These are phyloP conservation scores for Nannochloropsis gaditana DNA, from an alignment of 108 stramenopile genomes.

Conservation along the genomic window DNA sequence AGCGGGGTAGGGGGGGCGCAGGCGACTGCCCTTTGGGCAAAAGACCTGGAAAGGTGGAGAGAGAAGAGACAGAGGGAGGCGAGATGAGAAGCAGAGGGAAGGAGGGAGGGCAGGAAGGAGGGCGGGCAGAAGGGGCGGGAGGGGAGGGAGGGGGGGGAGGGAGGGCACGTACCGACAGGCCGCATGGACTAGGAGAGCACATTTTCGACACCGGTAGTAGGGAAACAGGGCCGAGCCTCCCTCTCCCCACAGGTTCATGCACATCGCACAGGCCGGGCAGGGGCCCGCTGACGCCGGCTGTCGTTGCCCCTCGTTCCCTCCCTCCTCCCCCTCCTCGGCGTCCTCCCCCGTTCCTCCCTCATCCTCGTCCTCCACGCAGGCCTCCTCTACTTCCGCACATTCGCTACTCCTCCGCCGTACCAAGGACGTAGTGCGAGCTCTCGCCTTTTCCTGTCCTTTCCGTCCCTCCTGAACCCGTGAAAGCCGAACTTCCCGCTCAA, in stretches of 20 bases:
- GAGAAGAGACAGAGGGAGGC: neutral
- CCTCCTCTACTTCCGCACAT: neutral
- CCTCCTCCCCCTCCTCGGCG: neutral
- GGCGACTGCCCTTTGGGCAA: neutral
- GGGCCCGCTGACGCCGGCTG: too few species aligned
- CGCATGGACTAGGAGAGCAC: neutral
- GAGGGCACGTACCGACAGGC: neutral
- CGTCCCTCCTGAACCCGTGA: neutral
- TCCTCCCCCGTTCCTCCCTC: neutral
- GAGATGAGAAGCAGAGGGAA: neutral
- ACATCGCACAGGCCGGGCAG: neutral
- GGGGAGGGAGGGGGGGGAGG: neutral
- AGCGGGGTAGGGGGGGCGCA: neutral
- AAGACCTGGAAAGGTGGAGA: neutral
- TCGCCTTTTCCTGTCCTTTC: neutral
- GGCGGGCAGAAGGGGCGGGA: neutral
- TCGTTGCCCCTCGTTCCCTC: neutral
- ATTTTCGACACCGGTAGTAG: neutral
- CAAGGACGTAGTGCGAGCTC: neutral
- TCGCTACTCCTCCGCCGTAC: neutral
- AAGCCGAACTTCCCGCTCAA: neutral
- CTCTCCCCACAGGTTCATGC: neutral
- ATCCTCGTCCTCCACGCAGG: neutral
- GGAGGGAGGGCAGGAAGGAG: neutral
- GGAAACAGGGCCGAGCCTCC: neutral